Conservation (phyloP, 1,284 basidiomycete genomes). For the Malassezia vespertilionis region DNA sequence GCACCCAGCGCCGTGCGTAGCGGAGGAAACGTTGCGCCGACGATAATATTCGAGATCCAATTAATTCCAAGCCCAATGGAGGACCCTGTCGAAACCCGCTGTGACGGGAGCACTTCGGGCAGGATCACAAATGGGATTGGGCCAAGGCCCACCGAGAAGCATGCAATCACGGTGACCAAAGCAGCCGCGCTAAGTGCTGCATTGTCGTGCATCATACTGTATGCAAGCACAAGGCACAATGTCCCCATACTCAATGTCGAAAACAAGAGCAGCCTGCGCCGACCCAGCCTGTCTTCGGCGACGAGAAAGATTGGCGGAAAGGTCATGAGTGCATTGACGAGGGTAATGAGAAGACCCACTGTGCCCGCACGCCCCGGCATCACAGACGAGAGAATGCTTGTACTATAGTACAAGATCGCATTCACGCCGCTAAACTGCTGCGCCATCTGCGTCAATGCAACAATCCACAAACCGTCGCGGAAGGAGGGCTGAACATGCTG, state of each 20-base stretch:
- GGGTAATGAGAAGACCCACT: slow-evolving; percentile 37
- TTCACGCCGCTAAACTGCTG: slow-evolving; percentile 44
- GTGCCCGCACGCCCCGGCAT: slow-evolving; percentile 24
- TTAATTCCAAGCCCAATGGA: slow-evolving; percentile 72
- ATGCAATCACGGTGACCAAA: slow-evolving; percentile 74
- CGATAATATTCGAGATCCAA: slow-evolving; percentile 72
- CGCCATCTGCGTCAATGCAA: slow-evolving; percentile 36
- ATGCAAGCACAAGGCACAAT: slow-evolving; percentile 58
- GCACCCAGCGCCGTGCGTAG: slow-evolving; percentile 59
- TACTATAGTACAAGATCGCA: slow-evolving; percentile 41
- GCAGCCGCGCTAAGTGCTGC: slow-evolving; percentile 58
- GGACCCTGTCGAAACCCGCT: slow-evolving; percentile 74
- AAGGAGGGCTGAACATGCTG: background rate
- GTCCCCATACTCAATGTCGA: slow-evolving; percentile 56
- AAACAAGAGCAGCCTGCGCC: slow-evolving; percentile 48
- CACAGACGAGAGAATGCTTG: slow-evolving; percentile 33
- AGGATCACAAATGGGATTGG: slow-evolving; percentile 84
- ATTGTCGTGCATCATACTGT: slow-evolving; percentile 35
- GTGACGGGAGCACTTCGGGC: slow-evolving; percentile 69
- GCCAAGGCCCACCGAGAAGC: slow-evolving; percentile 79
- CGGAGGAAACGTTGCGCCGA: slow-evolving; percentile 71
- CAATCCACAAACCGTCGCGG: slow-evolving; percentile 22
- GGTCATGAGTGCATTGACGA: slow-evolving; percentile 63
- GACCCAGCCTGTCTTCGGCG: slow-evolving; percentile 52
- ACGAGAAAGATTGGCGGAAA: slow-evolving; percentile 73